phyloP scores from a whole-genome alignment of 202 grass and related monocot genomes.

The Digitaria exilis region DNA sequence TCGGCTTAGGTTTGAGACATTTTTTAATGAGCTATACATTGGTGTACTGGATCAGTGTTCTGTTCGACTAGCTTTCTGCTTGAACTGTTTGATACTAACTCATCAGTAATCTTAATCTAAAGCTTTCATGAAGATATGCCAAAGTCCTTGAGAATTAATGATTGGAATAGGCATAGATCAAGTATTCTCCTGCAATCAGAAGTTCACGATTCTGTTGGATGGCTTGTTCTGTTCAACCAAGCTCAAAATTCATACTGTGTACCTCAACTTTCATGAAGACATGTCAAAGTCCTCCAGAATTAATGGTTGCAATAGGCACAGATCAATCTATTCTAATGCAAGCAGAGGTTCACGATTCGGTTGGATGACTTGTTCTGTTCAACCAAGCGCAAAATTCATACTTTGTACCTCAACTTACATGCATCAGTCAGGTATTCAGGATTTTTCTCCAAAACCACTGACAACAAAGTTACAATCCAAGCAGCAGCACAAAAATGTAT shows the following conservation, averaged over 20 bases:
- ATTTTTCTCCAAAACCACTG: neutral
- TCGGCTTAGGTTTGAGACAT: neutral
- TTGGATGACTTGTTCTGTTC: no score
- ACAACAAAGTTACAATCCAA: slow-evolving; percentile 1
- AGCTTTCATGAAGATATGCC: neutral
- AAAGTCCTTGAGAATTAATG: neutral
- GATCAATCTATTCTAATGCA: no score
- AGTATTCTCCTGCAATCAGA: neutral
- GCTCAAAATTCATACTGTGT: neutral
- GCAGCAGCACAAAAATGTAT: neutral
- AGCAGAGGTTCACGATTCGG: no score
- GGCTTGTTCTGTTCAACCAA: neutral
- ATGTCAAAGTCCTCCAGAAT: no score
- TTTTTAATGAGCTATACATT: neutral
- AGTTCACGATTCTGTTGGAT: neutral
- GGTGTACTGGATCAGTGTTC: neutral
- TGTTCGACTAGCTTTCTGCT: neutral
- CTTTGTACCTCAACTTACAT: neutral
- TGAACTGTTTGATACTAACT: neutral
- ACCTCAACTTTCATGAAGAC: no score
- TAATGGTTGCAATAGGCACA: no score
- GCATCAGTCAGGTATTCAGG: neutral
- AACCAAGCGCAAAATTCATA: no score
- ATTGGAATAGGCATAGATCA: no score
- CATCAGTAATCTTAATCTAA: neutral